Conservation (phyloP, 1,284 basidiomycete genomes). For the Apiotrichum siamense region DNA sequence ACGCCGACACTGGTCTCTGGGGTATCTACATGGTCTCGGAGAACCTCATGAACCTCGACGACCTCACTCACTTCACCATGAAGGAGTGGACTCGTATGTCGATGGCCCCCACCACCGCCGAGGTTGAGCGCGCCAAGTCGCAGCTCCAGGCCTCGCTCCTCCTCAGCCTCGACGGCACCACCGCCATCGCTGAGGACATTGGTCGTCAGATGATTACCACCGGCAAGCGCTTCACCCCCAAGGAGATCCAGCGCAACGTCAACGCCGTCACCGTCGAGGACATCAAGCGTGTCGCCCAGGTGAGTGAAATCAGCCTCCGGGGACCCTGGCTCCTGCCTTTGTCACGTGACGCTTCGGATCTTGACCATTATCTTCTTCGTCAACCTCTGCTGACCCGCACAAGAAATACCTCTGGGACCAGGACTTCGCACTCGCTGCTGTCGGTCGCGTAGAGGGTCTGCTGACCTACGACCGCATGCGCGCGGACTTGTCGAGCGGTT, state of each 20-base stretch:
- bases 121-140: constrained; percentile 95
- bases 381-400: not conserved
- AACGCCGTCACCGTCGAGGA: constrained; percentile 83
- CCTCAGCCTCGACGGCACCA: constrained; percentile 87
- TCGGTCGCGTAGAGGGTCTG: constrained; percentile 83
- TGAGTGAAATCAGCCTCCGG: not conserved
- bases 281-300: constrained; percentile 76
- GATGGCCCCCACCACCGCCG: constrained; percentile 71
- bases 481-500: not conserved
- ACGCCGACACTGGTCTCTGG: constrained; percentile 99
- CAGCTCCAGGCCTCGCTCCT: constrained; percentile 94
- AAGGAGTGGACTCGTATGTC: constrained; percentile 98
- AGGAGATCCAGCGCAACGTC: constrained; percentile 88
- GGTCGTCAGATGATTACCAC: constrained; percentile 93
- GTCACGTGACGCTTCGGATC: too few species aligned
- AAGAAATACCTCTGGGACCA: constrained; percentile 93
- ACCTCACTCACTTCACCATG: constrained; percentile 88
- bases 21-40: constrained; percentile 96
- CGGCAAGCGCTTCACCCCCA: constrained; percentile 80
- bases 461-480: constrained; percentile 24
- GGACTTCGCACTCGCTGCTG: constrained; percentile 64
- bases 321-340: too few species aligned
- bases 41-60: constrained; percentile 87
- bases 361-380: not conserved
- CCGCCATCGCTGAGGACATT: constrained; percentile 96